Percentiles rank a stretch among this genome's conserved stretches.
Evolutionary conservation across 441 rosid genomes (phyloP).

Genomic region (Adansonia grandidieri): DNA sequence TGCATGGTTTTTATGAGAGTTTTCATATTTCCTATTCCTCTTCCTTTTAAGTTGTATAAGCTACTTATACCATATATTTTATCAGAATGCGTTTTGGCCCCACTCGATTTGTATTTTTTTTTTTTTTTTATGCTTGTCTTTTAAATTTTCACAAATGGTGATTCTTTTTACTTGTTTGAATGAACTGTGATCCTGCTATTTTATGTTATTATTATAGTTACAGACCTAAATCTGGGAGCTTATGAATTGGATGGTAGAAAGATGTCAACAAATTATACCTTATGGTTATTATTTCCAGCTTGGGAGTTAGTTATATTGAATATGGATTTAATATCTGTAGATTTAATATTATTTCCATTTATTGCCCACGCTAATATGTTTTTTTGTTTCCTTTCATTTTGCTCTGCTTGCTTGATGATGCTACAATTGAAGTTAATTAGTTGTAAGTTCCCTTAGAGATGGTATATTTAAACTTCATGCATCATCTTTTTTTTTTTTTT

Average conservation of each 20-base stretch:
- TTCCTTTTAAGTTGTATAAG: not conserved
- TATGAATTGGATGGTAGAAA: slow-evolving; percentile 12
- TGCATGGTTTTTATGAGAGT: not conserved
- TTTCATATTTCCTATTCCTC: not conserved
- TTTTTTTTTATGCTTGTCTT: not conserved
- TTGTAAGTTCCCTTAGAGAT: not conserved
- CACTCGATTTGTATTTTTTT: not conserved
- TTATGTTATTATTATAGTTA: not conserved
- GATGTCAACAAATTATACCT: not conserved
- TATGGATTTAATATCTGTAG: slow-evolving; percentile 5
- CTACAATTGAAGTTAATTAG: not conserved
- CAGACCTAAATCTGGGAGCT: not conserved
- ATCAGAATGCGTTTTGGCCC: not conserved
- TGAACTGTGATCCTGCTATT: not conserved
- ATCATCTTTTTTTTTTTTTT: not conserved
- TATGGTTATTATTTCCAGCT: not conserved
- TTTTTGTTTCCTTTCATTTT: not conserved
- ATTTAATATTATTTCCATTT: slow-evolving; percentile 5
- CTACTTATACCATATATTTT: not conserved
- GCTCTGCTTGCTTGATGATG: slow-evolving; percentile 1
- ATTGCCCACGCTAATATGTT: not conserved
- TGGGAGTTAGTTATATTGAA: not conserved
- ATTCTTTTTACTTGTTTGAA: slow-evolving; percentile 5
- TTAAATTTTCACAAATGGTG: not conserved
- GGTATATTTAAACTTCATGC: not conserved